phyloP scores from a whole-genome alignment of 2,329 filamentous ascomycete species.

The Tricladium varicosporioides region DNA sequence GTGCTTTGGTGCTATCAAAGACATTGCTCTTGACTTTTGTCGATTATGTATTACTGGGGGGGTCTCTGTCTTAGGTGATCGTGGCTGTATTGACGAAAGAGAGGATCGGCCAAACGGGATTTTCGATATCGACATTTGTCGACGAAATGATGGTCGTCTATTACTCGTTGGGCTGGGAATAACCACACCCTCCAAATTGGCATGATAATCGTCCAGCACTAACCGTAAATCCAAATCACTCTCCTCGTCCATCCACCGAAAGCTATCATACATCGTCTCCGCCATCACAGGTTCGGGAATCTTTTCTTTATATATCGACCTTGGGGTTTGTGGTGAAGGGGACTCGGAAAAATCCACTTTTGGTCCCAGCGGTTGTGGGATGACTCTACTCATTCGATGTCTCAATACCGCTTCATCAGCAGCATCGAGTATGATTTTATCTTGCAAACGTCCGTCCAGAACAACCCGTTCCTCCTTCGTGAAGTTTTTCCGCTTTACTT shows the following conservation, averaged over 20 bases:
- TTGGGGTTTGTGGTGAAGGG: slow-evolving; percentile 6
- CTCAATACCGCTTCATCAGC: slow-evolving; percentile 56
- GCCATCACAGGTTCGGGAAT: slow-evolving; percentile 25
- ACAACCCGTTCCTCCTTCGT: slow-evolving; percentile 68
- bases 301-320: slow-evolving; percentile 14
- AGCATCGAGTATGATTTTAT: slow-evolving; percentile 54
- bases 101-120: slow-evolving; percentile 59
- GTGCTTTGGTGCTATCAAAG: slow-evolving; percentile 48
- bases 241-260: slow-evolving; percentile 73
- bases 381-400: slow-evolving; percentile 38
- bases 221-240: slow-evolving; percentile 67
- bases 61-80: slow-evolving; percentile 32
- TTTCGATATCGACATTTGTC: slow-evolving; percentile 70
- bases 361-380: slow-evolving; percentile 20
- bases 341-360: not conserved
- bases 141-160: slow-evolving; percentile 61
- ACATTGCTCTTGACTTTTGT: slow-evolving; percentile 54
- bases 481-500: slow-evolving; percentile 69
- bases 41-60: slow-evolving; percentile 20
- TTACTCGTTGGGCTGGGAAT: slow-evolving; percentile 44
- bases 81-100: slow-evolving; percentile 35
- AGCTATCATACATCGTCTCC: slow-evolving; percentile 56
- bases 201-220: slow-evolving; percentile 68
- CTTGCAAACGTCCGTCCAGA: slow-evolving; percentile 51
- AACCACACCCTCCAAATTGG: slow-evolving; percentile 55